Evolutionary conservation across 495 filamentous ascomycete genomes (phyloP), one percentile per base, ranked within the genome.

Genomic region (Mytilinidion resinicola): DNA sequence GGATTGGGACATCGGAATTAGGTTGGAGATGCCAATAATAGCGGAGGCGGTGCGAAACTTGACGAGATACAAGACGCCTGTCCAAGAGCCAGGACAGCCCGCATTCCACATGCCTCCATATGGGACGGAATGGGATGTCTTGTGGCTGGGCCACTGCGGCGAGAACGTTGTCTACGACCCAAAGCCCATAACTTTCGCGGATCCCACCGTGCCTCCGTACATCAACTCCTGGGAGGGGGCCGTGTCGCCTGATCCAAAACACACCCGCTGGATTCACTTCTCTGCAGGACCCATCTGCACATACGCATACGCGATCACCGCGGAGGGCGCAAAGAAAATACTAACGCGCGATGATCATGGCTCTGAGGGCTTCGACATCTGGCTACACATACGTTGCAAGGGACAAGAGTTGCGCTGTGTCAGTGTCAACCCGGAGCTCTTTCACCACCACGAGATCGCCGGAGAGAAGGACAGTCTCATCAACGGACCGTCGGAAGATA

Each of bases 381-480:
- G 20, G 15, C 25, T 57, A n/a, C 54, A 57, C 43, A 48, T 34
- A 2, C 9, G 12, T 10, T 57, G 43, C 35, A 57, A 57, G 30
- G 54, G 43, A 17, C 39, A 19, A n/a, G 25, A 35, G 9, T 25
- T 33, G 7, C 39, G 21, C n/a, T 57, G 54, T 15, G 10, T 57
- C 19, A 44, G 19, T 25, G 19, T 44, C 8, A 44, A 17, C 21
- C 54, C 54, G 4, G 54, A 34, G 21, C 20, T 57, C 10, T 42
- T 57, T n/a, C 54, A 57, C 33, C 43, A 57, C 15, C 54, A 57
- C 41, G 44, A 57, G 54, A 21, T 57, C 6, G 17, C 17, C 10
- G 54, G 54, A 14, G 20, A 48, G 39, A 50, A 41, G 46, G 20
- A 17, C 46, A 49, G n/a, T 12, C 21, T 49, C 4, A 49, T 49